These are phyloP conservation scores for Reutealis trisperma DNA, from an alignment of 345 rosid species.

Conservation along the genomic window DNA sequence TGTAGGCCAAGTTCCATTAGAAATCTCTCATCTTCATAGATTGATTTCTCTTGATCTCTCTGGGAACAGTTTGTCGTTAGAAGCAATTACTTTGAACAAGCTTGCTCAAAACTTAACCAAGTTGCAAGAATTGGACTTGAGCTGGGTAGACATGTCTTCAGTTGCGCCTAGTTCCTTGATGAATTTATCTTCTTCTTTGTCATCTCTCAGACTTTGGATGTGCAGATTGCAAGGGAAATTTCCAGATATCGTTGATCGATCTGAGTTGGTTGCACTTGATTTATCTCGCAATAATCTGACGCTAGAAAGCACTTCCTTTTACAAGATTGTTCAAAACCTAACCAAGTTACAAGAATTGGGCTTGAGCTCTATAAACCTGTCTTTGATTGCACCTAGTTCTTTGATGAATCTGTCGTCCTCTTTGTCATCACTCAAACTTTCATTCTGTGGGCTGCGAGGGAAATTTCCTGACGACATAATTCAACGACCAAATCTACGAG, in stretches of 20 bases:
- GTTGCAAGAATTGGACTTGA: not conserved
- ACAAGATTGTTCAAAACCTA: not conserved
- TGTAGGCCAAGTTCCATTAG: not conserved
- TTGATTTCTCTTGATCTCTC: slow-evolving; percentile 4
- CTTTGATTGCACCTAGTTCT: not conserved
- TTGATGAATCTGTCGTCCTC: slow-evolving; percentile 14
- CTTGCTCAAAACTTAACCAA: not conserved
- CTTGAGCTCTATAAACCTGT: slow-evolving; percentile 14
- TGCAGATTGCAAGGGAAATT: not conserved
- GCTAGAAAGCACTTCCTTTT: not conserved
- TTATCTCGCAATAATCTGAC: not conserved
- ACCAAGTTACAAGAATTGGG: not conserved
- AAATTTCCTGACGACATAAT: not conserved
- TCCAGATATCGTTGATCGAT: not conserved
- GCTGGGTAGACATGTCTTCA: not conserved
- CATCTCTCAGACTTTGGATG: no score
- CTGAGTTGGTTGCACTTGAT: not conserved
- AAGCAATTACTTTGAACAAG: not conserved
- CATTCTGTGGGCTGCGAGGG: no score
- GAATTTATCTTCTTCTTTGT: not conserved
- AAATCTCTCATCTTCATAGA: not conserved
- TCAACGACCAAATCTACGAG: not conserved
- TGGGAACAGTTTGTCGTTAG: not conserved
- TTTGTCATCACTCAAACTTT: not conserved
- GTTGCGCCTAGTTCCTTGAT: not conserved